Evolutionary conservation across 768 basidiomycete species (phyloP), one percentile per base, ranked within the genome.

Genomic region (Cystobasidium ongulense): DNA sequence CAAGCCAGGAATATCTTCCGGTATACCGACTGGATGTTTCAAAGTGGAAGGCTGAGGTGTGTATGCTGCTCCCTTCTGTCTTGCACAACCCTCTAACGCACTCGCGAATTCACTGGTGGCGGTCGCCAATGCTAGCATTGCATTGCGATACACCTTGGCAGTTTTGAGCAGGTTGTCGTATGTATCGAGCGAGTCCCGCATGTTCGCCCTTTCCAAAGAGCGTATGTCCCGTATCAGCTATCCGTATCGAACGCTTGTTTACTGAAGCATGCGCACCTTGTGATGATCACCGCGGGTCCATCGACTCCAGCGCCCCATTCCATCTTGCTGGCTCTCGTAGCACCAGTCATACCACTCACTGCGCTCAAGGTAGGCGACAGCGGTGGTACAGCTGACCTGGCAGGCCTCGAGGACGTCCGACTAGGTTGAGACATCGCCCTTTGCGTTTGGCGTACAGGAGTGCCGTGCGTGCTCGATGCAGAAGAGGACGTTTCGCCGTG

Each of bases 21-120:
- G 50, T 52, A 74, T 50, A 10, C 72, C 41, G 41, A 64, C 11
- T 18, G 68, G 41, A 36, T 53, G 70, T 21, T 43, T 29, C 25
- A 41, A 18, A 25, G 46, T 53, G 15, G 63, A 46, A 27, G 65
- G 63, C 33, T 15, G 35, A 15, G 72, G 50, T 7, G 62, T 27
- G 27, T 53, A 54, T 7, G 65, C 43, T 15, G 74, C 74, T 23
- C 74, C 74, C 52, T 75, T 75, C 70, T 75, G 74, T 25, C 74
- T 59, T 21, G 74, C 74, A 46, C 74, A 75, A 11, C 72, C 74
- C 50, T 75, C 74, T 25, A 75, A 46, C 1, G 74, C 74, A 27
- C 46, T 53, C 23, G 66, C 74, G 38, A 75, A 75, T 1, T 72
- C 46, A 38, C 65, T 62, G 15, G 74, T 72, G 13, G 74, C 74